Base-by-base conservation (phyloP, 2,329 filamentous ascomycete genomes). In the Colletotrichum salicis region DNA sequence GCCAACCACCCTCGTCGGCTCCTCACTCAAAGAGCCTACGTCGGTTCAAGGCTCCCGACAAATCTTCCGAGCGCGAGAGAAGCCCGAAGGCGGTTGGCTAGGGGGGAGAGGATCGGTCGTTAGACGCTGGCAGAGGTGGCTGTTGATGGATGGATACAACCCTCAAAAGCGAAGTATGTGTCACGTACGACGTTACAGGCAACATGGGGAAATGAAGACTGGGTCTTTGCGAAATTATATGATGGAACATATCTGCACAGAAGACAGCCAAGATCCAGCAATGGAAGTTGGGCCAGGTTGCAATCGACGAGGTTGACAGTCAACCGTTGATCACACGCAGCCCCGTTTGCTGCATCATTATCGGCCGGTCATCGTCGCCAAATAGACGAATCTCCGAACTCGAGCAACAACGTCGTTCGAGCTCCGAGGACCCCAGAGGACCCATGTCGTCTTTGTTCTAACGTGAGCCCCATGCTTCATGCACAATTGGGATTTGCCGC, bases 321-420 rank as follows among this genome's bases (percentile, higher is more conserved):
- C 19, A 48, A n/a, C 19, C 19, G 33, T 10, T 35, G 33, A 35
- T 7, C 33, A 35, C 19, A 8, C 4, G 33, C 33, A 29, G 27
- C 27, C 27, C 41, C 41, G 19, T 19, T 15, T 22, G 41, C 41
- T 48, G 41, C 41, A 48, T 48, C 19, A 8, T 19, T 22, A 48
- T 48, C 41, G 41, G 19, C 41, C 41, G 41, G 60, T 45, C 41
- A 54, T 52, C 27, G 22, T 65, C 61, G 54, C 54, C 61, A 59
- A 71, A 29, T n/a, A 52, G 48, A 68, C 41, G 69, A 69, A 71
- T 71, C 52, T 71, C 69, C 64, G 69, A 59, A 66, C 58, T 41
- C 63, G 56, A 27, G 27, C 48, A 64, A 19, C 15, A 35, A 56
- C 29, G 22, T 55, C 54, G 65, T 69, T 71, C 54, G 64, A 64